Conservation (phyloP, 345 rosid species). For the Erucastrum elatum region DNA sequence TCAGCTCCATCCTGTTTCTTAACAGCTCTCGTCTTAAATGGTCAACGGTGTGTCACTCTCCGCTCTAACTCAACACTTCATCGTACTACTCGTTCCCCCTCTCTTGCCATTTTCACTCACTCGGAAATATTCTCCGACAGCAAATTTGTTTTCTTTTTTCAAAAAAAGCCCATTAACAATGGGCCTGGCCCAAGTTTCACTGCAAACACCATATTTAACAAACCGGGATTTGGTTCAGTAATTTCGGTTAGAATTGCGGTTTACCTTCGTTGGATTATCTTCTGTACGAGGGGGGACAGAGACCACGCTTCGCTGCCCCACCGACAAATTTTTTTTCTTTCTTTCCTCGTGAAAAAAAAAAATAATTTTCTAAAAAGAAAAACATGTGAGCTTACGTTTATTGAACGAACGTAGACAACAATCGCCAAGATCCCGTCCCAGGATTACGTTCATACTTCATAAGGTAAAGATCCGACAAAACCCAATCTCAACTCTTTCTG, state of each 20-base stretch:
- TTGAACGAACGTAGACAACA: slow-evolving; percentile 18
- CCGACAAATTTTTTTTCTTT: slow-evolving; percentile 23
- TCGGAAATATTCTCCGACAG: not conserved
- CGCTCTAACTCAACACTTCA: slow-evolving; percentile 27
- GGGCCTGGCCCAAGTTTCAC: not conserved
- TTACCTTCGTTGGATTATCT: slow-evolving; percentile 3
- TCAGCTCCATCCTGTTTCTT: slow-evolving; percentile 27
- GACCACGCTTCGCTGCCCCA: slow-evolving; percentile 18
- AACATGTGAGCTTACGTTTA: not conserved
- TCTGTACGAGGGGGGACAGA: slow-evolving; percentile 15
- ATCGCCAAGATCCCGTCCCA: slow-evolving; percentile 27
- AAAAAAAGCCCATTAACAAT: not conserved
- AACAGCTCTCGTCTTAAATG: not conserved
- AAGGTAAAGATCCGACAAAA: slow-evolving; percentile 13
- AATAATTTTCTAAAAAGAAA: not conserved
- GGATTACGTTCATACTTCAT: no score
- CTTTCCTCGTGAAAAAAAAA: no score
- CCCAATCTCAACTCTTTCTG: not conserved
- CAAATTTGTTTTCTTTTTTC: not conserved
- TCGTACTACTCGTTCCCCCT: slow-evolving; percentile 8
- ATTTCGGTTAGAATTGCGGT: slow-evolving; percentile 24
- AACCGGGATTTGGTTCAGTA: slow-evolving; percentile 6
- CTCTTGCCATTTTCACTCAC: slow-evolving; percentile 12
- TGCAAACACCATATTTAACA: not conserved
- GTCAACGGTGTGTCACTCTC: slow-evolving; percentile 28